Conservation (phyloP, 805 yeast species). For the Candida pseudoglaebosa region DNA sequence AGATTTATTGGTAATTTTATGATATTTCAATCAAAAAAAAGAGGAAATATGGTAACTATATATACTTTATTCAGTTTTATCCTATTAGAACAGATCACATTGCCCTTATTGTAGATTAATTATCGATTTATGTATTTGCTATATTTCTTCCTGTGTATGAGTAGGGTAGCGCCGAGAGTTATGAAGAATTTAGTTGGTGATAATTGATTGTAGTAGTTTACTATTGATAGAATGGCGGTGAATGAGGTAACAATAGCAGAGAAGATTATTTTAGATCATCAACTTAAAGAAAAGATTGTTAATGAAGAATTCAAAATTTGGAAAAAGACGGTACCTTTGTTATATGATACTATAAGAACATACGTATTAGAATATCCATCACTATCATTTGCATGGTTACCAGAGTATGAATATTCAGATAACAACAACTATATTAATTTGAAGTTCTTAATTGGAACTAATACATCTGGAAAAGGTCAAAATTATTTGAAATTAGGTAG, state of each 20-base stretch:
- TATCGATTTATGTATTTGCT: too few species aligned
- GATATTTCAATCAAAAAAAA: too few species aligned
- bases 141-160: too few species aligned
- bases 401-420: slow-evolving; percentile 33
- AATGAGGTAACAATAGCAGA: slow-evolving; percentile 26
- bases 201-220: too few species aligned
- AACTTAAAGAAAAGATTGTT: slow-evolving; percentile 54
- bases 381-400: slow-evolving; percentile 65
- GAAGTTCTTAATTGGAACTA: slow-evolving; percentile 48
- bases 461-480: slow-evolving; percentile 33
- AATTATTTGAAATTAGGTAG: slow-evolving; percentile 46
- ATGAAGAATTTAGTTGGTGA: too few species aligned
- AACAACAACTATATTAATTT: slow-evolving; percentile 28
- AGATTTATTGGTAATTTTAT: too few species aligned
- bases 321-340: slow-evolving; percentile 79
- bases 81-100: too few species aligned
- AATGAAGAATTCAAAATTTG: slow-evolving; percentile 77
- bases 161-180: too few species aligned
- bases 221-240: background rate
- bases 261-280: slow-evolving; percentile 41
- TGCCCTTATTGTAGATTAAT: too few species aligned
- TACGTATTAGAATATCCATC: slow-evolving; percentile 69
- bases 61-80: too few species aligned
- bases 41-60: too few species aligned
- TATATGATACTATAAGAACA: slow-evolving; percentile 72